Base-by-base conservation (phyloP, 495 filamentous ascomycete genomes). In the Penicillium alfredii region DNA sequence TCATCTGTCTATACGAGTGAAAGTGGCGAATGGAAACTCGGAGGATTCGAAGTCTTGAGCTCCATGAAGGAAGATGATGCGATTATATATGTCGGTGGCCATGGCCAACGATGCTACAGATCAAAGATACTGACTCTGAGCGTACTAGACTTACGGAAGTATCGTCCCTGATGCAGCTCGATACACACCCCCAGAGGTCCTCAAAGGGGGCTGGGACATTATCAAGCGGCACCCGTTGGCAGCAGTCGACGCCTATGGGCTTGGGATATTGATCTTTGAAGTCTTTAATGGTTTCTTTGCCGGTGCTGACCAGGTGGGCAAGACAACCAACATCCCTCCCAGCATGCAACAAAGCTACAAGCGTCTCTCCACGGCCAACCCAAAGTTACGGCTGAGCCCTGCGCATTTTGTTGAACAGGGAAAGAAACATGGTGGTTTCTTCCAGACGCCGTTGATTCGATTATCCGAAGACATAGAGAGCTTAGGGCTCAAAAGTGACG, bases 21-120 rank as follows among this genome's bases (percentile, higher is more conserved):
- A 56, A 95, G 92, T 61, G 92, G 92, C 18, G 92, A 97, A 57
- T 98, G 92, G 92, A 96, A 92, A 57, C 64, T 98, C 3, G 88
- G 84, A 3, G 92, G 92, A 6, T 92, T 97, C 38, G 93, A 98
- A 45, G 73, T 94, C 7, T 57, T 97, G 23, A 96, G 90, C 62
- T 94, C 85, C 13, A 82, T 95, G 62, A 95, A 94, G 55, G 92
- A 97, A 22, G 89, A 96, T 37, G 83, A 94, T 33, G 84, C 86
- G 6, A 71, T 94, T 25, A 88, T 96, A 49, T 94, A 94, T 58
- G 86, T 90, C 49, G 43, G 81, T 66, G n/a, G 21, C 8, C 20
- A 25, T 16, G n/a, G n/a, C 30, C 29, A 6, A 18, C 12, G 6
- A 6, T 17, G 8, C 14, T 3, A 14, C n/a, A 16, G 1, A 10